Evolutionary conservation across 257 asterid genomes (phyloP), one percentile per base, ranked within the genome.

Genomic region (Plantago elongata): DNA sequence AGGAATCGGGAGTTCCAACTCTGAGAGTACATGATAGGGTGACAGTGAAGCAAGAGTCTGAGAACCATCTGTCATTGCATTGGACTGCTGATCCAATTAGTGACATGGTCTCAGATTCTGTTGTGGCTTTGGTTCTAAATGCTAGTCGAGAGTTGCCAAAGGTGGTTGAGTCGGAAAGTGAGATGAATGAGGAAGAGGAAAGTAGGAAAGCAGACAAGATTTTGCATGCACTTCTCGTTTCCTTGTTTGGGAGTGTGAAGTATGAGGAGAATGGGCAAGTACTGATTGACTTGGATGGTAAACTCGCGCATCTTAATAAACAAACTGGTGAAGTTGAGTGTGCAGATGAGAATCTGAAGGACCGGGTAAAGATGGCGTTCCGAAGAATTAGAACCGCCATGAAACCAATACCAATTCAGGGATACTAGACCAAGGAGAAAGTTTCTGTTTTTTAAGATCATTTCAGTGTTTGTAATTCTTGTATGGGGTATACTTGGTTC

Each of bases 51-150:
- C 97, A 79, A 59, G 97, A 93, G 63, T 81, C 99, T 0, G 97
- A 87, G 73, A 80, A 87, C 50, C 96, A 89, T 48, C 63, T 93
- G 13, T 93, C 99, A 0, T 64, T 93, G 72, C 97, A 89, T 60
- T 93, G 99, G 99, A 30, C 81, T n/a, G 99, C 97, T 0, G 99
- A 93, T 59, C 99, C 99, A 3, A 80, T 93, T 54, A 83, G 88
- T 66, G 99, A 93, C 68, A 87, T 93, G 97, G 97, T 93, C 27
- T 83, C 99, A 2, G 97, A 92, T 74, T 92, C 97, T 1, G 64
- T 92, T 0, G 96, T 89, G 65, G 90, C 99, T 54, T 75, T 92
- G 45, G 83, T 92, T 70, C 69, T 86, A 14, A 92, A 89, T 69
- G 99, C 94, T 18, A 79, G 94, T 64, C 73, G 95, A 49, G 95